phyloP scores from a whole-genome alignment of 257 asterid species.

The Schizonepeta tenuifolia region DNA sequence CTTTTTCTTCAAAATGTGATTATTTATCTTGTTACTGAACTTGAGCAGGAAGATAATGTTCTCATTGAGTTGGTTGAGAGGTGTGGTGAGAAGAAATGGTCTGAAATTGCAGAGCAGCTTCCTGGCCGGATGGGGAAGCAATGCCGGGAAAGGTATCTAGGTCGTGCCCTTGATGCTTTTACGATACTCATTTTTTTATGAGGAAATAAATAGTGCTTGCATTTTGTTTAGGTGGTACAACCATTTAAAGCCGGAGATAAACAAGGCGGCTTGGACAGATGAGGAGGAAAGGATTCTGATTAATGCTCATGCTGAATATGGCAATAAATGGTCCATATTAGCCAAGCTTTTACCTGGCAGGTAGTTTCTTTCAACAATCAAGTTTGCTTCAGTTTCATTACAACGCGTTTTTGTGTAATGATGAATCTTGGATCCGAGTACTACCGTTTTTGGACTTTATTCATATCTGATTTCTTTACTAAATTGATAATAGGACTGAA shows the following conservation, averaged over 20 bases:
- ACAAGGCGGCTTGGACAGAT: constrained; percentile 52
- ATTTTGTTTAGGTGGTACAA: constrained; percentile 51
- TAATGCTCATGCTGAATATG: constrained; percentile 46
- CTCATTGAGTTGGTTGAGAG: constrained; percentile 46
- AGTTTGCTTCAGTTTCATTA: not conserved
- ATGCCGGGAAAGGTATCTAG: constrained; percentile 61
- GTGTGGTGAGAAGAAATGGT: constrained; percentile 48
- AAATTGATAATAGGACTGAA: constrained; percentile 46
- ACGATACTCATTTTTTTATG: not conserved
- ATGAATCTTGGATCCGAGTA: not conserved
- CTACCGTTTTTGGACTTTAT: not conserved
- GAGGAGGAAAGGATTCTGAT: constrained; percentile 57
- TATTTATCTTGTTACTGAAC: constrained; percentile 10
- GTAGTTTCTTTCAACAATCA: constrained; percentile 34
- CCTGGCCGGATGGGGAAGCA: constrained; percentile 70
- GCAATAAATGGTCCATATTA: constrained; percentile 65
- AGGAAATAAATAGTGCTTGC: not conserved
- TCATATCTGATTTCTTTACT: not conserved
- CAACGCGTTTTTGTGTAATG: not conserved
- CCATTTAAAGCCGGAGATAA: constrained; percentile 61
- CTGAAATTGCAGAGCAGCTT: constrained; percentile 49
- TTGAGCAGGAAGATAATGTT: constrained; percentile 53
- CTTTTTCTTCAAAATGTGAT: not conserved
- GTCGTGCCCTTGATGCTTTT: constrained; percentile 1
- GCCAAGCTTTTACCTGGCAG: constrained; percentile 59